phyloP scores from a whole-genome alignment of 2,329 filamentous ascomycete genomes.

The Diaporthe ampelina region DNA sequence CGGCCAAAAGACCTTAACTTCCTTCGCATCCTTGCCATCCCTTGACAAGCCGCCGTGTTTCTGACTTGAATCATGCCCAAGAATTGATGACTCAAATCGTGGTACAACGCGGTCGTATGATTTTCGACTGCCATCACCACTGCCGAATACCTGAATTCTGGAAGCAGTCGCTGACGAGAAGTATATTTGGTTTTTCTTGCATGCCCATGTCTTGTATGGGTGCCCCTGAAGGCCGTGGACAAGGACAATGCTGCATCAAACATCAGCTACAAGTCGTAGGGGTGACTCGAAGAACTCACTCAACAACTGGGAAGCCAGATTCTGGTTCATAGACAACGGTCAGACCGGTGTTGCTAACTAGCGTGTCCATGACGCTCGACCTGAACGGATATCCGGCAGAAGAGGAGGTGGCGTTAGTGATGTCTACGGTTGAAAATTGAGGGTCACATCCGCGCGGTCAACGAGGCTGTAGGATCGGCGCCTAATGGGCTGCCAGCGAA shows the following conservation, averaged over 20 bases:
- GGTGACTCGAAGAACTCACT: background rate
- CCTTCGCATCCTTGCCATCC: background rate
- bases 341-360: background rate
- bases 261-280: background rate
- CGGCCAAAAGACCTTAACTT: background rate
- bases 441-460: background rate
- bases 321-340: background rate
- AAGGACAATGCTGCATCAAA: background rate
- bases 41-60: background rate
- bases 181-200: background rate
- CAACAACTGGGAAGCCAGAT: background rate
- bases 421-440: background rate
- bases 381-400: too few relatives aligned
- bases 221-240: conserved; percentile 5
- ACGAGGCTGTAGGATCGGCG: background rate
- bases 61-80: background rate
- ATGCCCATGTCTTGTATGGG: conserved; percentile 13
- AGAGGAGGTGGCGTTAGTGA: background rate
- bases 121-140: background rate
- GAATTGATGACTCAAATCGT: background rate
- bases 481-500: too few relatives aligned
- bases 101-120: background rate
- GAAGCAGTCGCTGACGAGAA: background rate
- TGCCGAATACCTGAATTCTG: background rate
- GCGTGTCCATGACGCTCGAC: background rate